A percentile compares a stretch with the other conserved stretches of the same genome.
These are phyloP conservation scores for Phytopythium delawarense DNA, from an alignment of 352 stramenopile genomes.

Conservation along the genomic window DNA sequence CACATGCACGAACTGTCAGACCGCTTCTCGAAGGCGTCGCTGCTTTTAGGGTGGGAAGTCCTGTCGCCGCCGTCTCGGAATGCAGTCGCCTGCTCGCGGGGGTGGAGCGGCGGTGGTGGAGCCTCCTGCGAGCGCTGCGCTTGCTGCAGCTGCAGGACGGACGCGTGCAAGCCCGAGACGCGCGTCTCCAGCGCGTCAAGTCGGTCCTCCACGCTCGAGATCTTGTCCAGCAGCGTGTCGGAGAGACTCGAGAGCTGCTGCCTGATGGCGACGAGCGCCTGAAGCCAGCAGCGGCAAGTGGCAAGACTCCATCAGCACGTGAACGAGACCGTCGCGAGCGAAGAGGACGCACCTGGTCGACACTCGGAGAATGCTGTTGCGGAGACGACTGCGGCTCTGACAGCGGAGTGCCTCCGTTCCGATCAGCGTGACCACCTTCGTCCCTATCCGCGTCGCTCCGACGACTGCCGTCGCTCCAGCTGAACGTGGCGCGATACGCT, in stretches of 20 bases:
- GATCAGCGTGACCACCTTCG: not conserved
- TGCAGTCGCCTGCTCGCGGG: not conserved
- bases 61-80: not conserved
- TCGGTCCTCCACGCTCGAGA: slow-evolving; percentile 31
- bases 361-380: not conserved
- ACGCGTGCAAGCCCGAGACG: slow-evolving; percentile 17
- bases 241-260: slow-evolving; percentile 30
- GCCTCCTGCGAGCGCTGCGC: not conserved
- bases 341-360: not conserved
- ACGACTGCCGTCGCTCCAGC: not conserved
- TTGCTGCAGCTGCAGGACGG: slow-evolving; percentile 1
- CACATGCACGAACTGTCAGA: not conserved
- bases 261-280: slow-evolving; percentile 22
- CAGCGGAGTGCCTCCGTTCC: not conserved
- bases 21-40: slow-evolving; percentile 1
- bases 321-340: not conserved
- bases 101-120: not conserved
- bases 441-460: not conserved
- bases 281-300: not conserved
- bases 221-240: slow-evolving; percentile 25
- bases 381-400: not conserved
- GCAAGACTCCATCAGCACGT: not conserved
- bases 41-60: not conserved
- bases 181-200: slow-evolving; percentile 27
- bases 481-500: not conserved